These are phyloP conservation scores for Neurospora sp. DNA, from an alignment of 495 filamentous ascomycete species.

Conservation along the genomic window DNA sequence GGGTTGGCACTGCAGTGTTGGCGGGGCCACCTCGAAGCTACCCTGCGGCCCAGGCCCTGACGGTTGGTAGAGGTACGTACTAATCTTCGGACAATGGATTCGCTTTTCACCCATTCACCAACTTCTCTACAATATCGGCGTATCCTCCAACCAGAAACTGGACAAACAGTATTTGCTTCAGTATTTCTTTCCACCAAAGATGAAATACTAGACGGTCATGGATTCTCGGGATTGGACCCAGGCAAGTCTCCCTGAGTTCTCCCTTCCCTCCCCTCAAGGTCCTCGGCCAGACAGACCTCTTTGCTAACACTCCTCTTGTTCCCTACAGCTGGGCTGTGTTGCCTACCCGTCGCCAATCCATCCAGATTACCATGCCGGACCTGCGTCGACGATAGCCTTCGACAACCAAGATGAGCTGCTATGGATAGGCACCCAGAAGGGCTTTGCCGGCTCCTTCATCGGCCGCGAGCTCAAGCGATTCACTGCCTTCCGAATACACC, in stretches of 20 bases:
- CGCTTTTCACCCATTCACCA: background rate
- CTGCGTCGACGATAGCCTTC: slow-evolving; percentile 67
- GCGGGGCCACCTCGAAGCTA: background rate
- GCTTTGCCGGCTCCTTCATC: slow-evolving; percentile 77
- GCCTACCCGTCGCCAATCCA: slow-evolving; percentile 55
- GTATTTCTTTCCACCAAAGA: background rate
- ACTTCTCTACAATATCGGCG: background rate
- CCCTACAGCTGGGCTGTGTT: slow-evolving; percentile 56
- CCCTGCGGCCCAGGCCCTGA: background rate
- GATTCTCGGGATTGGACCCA: background rate
- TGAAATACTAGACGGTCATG: background rate
- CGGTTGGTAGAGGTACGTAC: background rate
- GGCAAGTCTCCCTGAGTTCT: background rate
- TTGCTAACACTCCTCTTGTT: background rate
- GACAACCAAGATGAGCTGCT: slow-evolving; percentile 80
- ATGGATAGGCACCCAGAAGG: slow-evolving; percentile 78
- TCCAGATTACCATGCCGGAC: slow-evolving; percentile 48
- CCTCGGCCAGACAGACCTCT: background rate
- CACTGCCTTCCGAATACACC: slow-evolving; percentile 64
- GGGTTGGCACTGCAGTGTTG: background rate
- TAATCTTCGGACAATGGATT: background rate
- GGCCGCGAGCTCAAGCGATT: slow-evolving; percentile 62
- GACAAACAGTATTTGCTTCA: background rate
- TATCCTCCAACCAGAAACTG: background rate
- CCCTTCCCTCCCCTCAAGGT: background rate